phyloP scores from a whole-genome alignment of 768 basidiomycete species.

The Leccinum disarticulatum region DNA sequence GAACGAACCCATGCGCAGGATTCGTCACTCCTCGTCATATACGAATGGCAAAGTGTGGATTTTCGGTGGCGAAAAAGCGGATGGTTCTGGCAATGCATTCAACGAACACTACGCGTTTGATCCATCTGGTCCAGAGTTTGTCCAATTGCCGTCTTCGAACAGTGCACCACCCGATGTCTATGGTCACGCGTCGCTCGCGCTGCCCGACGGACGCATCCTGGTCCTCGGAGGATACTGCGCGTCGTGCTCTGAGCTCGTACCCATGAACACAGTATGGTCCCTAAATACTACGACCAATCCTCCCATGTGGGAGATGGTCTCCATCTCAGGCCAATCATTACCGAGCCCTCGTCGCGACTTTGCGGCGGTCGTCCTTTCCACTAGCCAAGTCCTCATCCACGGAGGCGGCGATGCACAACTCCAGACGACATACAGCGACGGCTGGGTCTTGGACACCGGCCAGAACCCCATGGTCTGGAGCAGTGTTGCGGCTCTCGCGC shows the following conservation, averaged over 20 bases:
- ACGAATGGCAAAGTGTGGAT: slow-evolving; percentile 59
- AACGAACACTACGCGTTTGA: slow-evolving; percentile 66
- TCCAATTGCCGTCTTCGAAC: slow-evolving; percentile 45
- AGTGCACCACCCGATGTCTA: slow-evolving; percentile 66
- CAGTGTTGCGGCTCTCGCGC: slow-evolving; percentile 46
- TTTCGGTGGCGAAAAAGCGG: slow-evolving; percentile 79
- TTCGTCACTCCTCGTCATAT: slow-evolving; percentile 68
- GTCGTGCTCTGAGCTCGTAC: slow-evolving; percentile 46
- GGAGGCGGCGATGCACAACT: slow-evolving; percentile 68
- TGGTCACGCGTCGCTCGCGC: slow-evolving; percentile 71
- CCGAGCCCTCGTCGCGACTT: slow-evolving; percentile 66
- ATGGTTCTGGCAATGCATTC: slow-evolving; percentile 67
- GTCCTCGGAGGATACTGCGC: slow-evolving; percentile 72
- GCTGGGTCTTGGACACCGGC: slow-evolving; percentile 66
- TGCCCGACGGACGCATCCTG: slow-evolving; percentile 66
- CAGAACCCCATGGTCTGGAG: slow-evolving; percentile 62
- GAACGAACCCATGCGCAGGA: slow-evolving; percentile 68
- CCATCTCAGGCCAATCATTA: slow-evolving; percentile 40
- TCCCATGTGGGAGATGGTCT: slow-evolving; percentile 50
- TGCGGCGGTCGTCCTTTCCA: slow-evolving; percentile 49
- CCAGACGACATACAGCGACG: slow-evolving; percentile 58
- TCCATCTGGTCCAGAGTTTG: slow-evolving; percentile 50
- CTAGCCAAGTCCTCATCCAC: slow-evolving; percentile 66
- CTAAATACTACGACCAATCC: slow-evolving; percentile 54
- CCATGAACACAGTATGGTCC: slow-evolving; percentile 60